phyloP scores from a whole-genome alignment of 2,329 filamentous ascomycete species.

The Diaporthe humulicola region DNA sequence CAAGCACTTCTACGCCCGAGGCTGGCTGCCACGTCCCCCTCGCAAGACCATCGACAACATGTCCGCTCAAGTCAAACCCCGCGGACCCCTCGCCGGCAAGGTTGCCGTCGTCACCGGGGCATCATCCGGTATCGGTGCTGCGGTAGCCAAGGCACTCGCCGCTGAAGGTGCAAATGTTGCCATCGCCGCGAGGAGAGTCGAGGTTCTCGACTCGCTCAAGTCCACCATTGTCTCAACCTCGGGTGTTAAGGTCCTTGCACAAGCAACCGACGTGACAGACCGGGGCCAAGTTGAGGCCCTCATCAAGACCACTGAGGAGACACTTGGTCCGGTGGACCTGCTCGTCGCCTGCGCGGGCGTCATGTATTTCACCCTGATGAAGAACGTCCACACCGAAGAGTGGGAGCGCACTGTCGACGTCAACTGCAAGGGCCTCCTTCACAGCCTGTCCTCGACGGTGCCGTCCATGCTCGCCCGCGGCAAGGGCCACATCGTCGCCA shows the following conservation, averaged over 20 bases:
- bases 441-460: constrained; percentile 78
- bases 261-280: constrained; percentile 80
- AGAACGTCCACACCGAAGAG: constrained; percentile 78
- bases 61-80: constrained; percentile 50
- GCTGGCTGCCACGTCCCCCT: constrained; percentile 79
- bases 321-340: constrained; percentile 81
- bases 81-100: constrained; percentile 74
- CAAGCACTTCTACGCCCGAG: constrained; percentile 83
- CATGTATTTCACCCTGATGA: constrained; percentile 93
- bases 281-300: constrained; percentile 76
- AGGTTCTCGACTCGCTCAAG: constrained; percentile 78
- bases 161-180: constrained; percentile 79
- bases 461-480: constrained; percentile 80
- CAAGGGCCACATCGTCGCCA: constrained; percentile 80
- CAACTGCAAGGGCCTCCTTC: constrained; percentile 86
- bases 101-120: constrained; percentile 85
- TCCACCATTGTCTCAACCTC: constrained; percentile 47
- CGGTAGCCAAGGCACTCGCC: constrained; percentile 77
- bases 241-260: constrained; percentile 75
- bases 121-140: constrained; percentile 84
- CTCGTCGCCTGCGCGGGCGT: constrained; percentile 86
- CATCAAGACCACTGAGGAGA: constrained; percentile 67
- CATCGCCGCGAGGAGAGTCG: constrained; percentile 77
- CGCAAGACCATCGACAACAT: constrained; percentile 53
- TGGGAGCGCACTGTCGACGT: constrained; percentile 88